These are phyloP conservation scores for Heterobasidion irregulare DNA, from an alignment of 1,284 basidiomycete species.

Conservation along the genomic window DNA sequence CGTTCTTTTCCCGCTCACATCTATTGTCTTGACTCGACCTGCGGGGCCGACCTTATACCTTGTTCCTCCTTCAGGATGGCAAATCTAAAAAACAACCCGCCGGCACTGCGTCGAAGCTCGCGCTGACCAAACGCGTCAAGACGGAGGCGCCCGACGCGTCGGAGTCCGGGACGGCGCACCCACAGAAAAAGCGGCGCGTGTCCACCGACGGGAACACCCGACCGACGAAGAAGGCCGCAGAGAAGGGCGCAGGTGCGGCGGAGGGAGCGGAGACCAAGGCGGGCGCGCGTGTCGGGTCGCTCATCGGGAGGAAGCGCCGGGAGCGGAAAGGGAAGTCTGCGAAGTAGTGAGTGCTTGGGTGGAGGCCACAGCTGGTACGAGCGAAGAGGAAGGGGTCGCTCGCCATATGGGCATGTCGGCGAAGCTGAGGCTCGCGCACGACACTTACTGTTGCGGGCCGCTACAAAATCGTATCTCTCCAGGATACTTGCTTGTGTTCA, in stretches of 20 bases:
- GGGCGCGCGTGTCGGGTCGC: conserved; percentile 17
- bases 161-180: conserved; percentile 1
- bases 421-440: too few relatives aligned
- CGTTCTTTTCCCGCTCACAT: neutral
- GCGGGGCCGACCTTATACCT: neutral
- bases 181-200: conserved; percentile 13
- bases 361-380: too few relatives aligned
- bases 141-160: conserved; percentile 13
- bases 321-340: conserved; percentile 13
- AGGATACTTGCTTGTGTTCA: too few relatives aligned
- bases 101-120: conserved; percentile 2
- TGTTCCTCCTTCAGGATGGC: neutral
- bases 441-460: too few relatives aligned
- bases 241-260: neutral
- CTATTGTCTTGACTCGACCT: conserved; percentile 1
- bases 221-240: conserved; percentile 6
- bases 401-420: too few relatives aligned
- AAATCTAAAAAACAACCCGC: conserved; percentile 1
- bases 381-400: too few relatives aligned
- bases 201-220: neutral
- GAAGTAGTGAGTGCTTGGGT: too few relatives aligned
- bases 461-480: too few relatives aligned
- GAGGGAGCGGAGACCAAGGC: conserved; percentile 8
- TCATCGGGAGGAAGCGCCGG: conserved; percentile 27
- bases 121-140: conserved; percentile 7